Evolutionary conservation across 495 filamentous ascomycete genomes (phyloP), one percentile per base, ranked within the genome.

Genomic region (Extremus antarcticus): DNA sequence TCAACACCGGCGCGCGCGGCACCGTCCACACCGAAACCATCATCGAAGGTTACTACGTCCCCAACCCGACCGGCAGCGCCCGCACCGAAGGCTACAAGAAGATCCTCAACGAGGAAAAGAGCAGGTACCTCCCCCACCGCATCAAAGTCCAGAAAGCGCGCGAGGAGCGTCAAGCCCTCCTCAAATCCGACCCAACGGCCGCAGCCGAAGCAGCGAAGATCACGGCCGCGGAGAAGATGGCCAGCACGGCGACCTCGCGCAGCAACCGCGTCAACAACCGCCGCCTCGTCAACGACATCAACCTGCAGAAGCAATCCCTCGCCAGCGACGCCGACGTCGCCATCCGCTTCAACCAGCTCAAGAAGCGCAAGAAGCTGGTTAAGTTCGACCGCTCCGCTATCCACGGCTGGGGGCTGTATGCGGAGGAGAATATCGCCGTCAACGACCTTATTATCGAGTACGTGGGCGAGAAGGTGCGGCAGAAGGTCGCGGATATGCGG

Each of bases 381-480:
- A 91, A 92, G 64, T 99, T 99, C 66, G 92, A 90, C 50, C 83
- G 92, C 7, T 97, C 94, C 22, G 94, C 92, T 46, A 99, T 99
- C 62, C 92, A 99, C 69, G 95, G 95, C 65, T 99, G 92, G 92
- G 92, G 92, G 25, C 71, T 99, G 39, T 99, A 97, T 63, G 90
- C 92, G 7, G 90, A 95, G 75, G 91, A 97, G 70, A 91, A 94
- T 62, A 99, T 99, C 55, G 77, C 88, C 25, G 89, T 88, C 60
- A 94, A 95, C 66, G 92, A 99, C 68, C 96, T 99, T 90, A 99
- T 99, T 65, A 99, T 99, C 65, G 92, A 99, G 71, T 99, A 99
- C 66, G 92, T 99, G 17, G 92, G 92, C 52, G 94, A 99, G 70
- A 94, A 92, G 65, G 88, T 99, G 13, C 82, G 92, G 47, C 92